Evolutionary conservation across 306 rosid genomes (phyloP).

Genomic region (Dryas octopetala): DNA sequence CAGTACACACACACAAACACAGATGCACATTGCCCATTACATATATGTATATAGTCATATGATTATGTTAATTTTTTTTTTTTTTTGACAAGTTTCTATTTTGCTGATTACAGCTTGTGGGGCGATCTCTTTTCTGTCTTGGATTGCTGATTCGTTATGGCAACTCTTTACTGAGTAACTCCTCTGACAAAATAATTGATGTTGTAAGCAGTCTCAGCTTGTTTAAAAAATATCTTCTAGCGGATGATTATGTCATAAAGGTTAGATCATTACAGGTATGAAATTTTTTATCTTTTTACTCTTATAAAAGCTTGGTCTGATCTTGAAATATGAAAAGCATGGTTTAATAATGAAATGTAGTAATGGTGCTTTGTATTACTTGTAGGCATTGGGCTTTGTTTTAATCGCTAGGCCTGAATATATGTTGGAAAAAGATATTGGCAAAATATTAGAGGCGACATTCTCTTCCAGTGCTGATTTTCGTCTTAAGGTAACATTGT

Average conservation of each 20-base stretch:
- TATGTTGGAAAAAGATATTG: conserved; percentile 86
- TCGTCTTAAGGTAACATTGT: conserved; percentile 70
- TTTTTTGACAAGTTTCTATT: neutral
- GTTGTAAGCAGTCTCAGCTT: conserved; percentile 56
- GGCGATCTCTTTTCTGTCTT: conserved; percentile 90
- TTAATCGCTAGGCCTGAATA: conserved; percentile 91
- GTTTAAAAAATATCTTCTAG: conserved; percentile 65
- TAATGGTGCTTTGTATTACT: conserved; percentile 33
- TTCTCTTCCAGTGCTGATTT: conserved; percentile 62
- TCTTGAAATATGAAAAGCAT: conserved; percentile 6
- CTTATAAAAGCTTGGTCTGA: neutral
- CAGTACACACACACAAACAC: neutral
- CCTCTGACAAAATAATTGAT: conserved; percentile 56
- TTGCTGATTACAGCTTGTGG: conserved; percentile 62
- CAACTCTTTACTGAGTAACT: conserved; percentile 52
- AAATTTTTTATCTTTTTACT: conserved; percentile 12
- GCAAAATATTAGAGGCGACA: conserved; percentile 68
- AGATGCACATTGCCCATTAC: neutral
- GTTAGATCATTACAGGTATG: conserved; percentile 89
- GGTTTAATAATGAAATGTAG: conserved; percentile 24
- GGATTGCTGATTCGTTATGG: conserved; percentile 96
- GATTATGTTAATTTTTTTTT: no score
- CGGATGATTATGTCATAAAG: conserved; percentile 66
- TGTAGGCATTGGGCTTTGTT: conserved; percentile 92
- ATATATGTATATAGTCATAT: neutral